A percentile compares a stretch with the other conserved stretches of the same genome.
Evolutionary conservation across 1,284 basidiomycete species (phyloP).

Genomic region (Anthracocystis panici-leucophaei): DNA sequence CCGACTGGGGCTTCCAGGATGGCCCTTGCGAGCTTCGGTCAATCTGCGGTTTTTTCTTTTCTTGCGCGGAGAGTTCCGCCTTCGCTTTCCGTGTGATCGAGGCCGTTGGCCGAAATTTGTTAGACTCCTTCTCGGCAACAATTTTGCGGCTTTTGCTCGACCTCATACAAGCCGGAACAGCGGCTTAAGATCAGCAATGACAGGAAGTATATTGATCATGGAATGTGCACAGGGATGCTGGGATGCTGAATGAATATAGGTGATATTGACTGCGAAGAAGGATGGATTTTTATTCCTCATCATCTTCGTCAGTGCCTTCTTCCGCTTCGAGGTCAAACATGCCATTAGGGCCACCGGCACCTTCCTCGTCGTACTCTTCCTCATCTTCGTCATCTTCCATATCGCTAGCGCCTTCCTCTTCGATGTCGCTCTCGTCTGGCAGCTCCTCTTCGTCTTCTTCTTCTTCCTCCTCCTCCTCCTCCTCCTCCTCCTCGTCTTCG

Average conservation of each 20-base stretch:
- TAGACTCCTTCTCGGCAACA: background rate
- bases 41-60: background rate
- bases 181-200: background rate
- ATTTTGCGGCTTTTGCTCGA: background rate
- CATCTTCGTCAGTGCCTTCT: constrained; percentile 51
- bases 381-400: constrained; percentile 53
- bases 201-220: background rate
- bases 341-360: constrained; percentile 41
- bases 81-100: constrained; percentile 4
- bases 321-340: constrained; percentile 55
- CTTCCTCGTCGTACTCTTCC: constrained; percentile 53
- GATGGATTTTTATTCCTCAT: constrained; percentile 25
- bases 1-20: background rate
- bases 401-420: constrained; percentile 46
- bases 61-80: constrained; percentile 9
- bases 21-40: constrained; percentile 8
- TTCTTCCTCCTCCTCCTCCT: constrained; percentile 41
- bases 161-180: background rate
- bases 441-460: constrained; percentile 40
- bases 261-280: background rate
- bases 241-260: background rate
- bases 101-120: background rate
- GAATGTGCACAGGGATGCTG: background rate
- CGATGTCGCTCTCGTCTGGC: constrained; percentile 52
- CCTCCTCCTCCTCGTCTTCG: constrained; percentile 26